Evolutionary conservation across 2,329 filamentous ascomycete species (phyloP).

Genomic region (Tolypocladium sp.): DNA sequence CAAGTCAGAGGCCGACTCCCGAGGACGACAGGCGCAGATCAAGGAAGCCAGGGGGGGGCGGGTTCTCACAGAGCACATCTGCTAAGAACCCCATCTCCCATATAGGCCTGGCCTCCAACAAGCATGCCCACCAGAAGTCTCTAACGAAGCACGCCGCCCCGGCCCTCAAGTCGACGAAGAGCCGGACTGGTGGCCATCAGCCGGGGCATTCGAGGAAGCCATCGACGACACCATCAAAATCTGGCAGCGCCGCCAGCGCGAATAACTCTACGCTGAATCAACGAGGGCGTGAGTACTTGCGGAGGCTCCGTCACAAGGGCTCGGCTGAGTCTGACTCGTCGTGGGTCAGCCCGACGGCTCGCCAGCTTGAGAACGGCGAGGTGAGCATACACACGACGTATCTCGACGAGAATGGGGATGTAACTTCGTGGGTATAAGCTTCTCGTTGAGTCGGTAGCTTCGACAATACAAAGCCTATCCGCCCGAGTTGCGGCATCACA

Average conservation of each 20-base stretch:
- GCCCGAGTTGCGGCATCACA: neutral
- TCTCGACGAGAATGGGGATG: neutral
- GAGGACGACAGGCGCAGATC: neutral
- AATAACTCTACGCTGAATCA: neutral
- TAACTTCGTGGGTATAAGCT: neutral
- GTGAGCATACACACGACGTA: neutral
- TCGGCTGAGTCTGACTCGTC: constrained; percentile 8
- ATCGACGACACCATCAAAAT: neutral
- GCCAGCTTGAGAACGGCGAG: constrained; percentile 5
- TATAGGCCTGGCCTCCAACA: too few species aligned
- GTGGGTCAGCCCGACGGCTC: constrained; percentile 8
- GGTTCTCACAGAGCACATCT: neutral
- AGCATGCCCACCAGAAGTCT: too few species aligned
- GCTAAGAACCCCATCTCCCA: neutral
- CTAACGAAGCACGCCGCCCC: too few species aligned
- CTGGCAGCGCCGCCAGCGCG: neutral
- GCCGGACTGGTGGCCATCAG: neutral
- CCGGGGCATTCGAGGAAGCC: neutral
- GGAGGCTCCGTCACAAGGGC: neutral
- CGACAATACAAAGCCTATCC: neutral
- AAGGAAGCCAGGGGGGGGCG: neutral
- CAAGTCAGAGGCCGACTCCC: too few species aligned
- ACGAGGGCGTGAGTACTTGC: neutral
- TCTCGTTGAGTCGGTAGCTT: neutral
- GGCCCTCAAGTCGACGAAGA: neutral